A percentile compares a stretch with the other conserved stretches of the same genome.
These are phyloP conservation scores for Rhodomyrtus psidioides DNA, from an alignment of 441 rosid species.

Conservation along the genomic window DNA sequence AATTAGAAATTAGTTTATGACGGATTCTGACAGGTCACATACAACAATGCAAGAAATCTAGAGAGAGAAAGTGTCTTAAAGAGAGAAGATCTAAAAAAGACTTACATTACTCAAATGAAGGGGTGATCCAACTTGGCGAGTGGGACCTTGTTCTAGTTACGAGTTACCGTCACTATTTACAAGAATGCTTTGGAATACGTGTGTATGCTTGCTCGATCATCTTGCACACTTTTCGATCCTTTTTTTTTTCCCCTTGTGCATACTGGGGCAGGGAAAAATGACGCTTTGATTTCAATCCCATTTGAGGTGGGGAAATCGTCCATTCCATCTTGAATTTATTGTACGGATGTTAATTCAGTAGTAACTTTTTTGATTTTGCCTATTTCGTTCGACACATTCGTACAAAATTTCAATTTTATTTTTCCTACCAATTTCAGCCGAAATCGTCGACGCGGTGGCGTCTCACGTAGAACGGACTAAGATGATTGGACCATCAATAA, in stretches of 20 bases:
- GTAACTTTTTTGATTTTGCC: accelerated
- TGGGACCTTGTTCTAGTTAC: background rate
- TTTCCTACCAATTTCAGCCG: accelerated
- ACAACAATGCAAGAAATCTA: background rate
- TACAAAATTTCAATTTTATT: accelerated
- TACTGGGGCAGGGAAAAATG: background rate
- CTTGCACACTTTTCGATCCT: background rate
- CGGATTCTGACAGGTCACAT: accelerated
- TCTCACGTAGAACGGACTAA: accelerated
- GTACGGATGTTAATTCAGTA: accelerated
- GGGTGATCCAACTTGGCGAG: background rate
- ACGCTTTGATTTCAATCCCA: background rate
- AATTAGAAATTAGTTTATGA: no score
- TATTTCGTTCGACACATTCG: accelerated
- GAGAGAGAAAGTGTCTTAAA: background rate
- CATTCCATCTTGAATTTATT: accelerated
- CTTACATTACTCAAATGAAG: background rate
- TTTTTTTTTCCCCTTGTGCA: background rate
- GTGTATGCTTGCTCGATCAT: background rate
- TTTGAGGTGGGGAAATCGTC: background rate
- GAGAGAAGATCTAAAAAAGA: background rate
- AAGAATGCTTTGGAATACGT: background rate
- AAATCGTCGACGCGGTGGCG: accelerated
- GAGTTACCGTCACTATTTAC: background rate
- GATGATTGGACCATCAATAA: background rate